Evolutionary conservation across 1,139 yeast genomes (phyloP), one percentile per base, ranked within the genome.

Genomic region (Taiozyma sp.): DNA sequence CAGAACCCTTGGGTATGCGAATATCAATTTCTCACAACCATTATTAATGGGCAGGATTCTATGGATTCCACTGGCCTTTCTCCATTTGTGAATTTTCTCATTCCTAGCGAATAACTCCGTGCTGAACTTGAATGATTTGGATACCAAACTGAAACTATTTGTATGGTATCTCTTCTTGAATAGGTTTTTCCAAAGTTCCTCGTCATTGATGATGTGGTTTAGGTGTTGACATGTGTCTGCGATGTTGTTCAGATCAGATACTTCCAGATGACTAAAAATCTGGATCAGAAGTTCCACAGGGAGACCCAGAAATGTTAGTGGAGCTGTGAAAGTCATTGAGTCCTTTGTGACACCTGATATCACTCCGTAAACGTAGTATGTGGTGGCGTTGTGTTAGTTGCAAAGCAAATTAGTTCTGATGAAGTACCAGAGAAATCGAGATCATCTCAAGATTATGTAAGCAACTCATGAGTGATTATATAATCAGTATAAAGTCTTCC

Each of bases 221-320:
- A 89, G 81, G 22, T 70, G 63, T 43, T 68, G 73, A 59, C 89
- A 83, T 4, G 84, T 86, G 44, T 74, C 66, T 32, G 83, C 73
- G 22, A 82, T 63, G 27, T 68, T 68, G 49, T 72, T 69, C 43
- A 85, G 70, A 47, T 84, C 81, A 13, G 71, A 64, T 4, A 85
- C 81, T 48, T 83, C 87, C 19, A 84, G 70, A 54, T 78, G 70
- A 29, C 84, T 72, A 56, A 85, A 79, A 22, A 84, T 71, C 48
- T 74, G 70, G 48, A 82, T 76, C 54, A 84, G 68, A 4, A 84
- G 63, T 63, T 85, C 93, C 1, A 72, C 60, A 1, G 92, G 92
- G 10, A 85, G 69, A 28, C 73, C 73, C 10, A 61, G 55, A 28
- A 63, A 48, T 1, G 51, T 40, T 16, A 41, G 23, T 5, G 45